phyloP scores from a whole-genome alignment of 1,139 yeast species.

The Geotrichum cucujoidarum region DNA sequence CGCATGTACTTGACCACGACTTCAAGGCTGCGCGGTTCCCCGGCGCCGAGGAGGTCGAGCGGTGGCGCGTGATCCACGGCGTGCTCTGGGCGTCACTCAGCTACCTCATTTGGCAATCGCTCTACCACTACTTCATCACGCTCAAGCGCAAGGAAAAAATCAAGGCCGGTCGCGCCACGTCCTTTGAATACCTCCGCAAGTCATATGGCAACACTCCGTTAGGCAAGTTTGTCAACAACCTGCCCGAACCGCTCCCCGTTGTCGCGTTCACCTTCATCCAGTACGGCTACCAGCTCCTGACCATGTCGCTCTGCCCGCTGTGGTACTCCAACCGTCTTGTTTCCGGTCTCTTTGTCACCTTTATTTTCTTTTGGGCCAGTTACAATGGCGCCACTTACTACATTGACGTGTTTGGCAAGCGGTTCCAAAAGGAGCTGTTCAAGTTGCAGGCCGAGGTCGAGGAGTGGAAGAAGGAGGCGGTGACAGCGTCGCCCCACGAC shows the following conservation, averaged over 20 bases:
- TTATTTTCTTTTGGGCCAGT: constrained; percentile 72
- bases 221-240: constrained; percentile 74
- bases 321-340: constrained; percentile 70
- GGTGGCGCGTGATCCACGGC: constrained; percentile 71
- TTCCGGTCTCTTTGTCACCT: constrained; percentile 62
- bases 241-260: constrained; percentile 82
- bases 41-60: constrained; percentile 63
- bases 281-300: constrained; percentile 74
- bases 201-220: constrained; percentile 58
- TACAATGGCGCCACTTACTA: constrained; percentile 95
- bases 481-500: background rate
- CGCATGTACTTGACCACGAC: constrained; percentile 63
- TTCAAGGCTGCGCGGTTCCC: constrained; percentile 61
- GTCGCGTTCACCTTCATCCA: constrained; percentile 82
- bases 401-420: constrained; percentile 76
- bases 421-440: constrained; percentile 76
- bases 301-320: constrained; percentile 85
- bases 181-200: constrained; percentile 77
- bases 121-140: constrained; percentile 89
- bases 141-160: constrained; percentile 73
- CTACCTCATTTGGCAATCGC: constrained; percentile 86
- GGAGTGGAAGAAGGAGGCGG: constrained; percentile 4
- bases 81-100: constrained; percentile 72
- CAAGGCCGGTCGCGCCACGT: constrained; percentile 78
- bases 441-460: constrained; percentile 66